These are phyloP conservation scores for Lithospermum erythrorhizon DNA, from an alignment of 257 asterid species.

Conservation along the genomic window DNA sequence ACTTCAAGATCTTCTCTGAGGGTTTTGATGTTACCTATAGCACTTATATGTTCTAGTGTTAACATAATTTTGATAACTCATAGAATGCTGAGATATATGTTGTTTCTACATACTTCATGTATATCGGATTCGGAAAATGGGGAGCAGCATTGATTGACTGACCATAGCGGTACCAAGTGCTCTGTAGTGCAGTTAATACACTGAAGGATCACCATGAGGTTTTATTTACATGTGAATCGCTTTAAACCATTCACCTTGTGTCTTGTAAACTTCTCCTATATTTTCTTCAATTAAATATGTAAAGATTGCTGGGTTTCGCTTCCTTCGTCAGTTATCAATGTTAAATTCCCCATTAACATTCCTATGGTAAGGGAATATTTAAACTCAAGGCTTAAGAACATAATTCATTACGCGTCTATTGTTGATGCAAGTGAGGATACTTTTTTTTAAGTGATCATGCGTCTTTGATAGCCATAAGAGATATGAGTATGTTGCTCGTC, in stretches of 20 bases:
- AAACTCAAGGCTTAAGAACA: too few species aligned
- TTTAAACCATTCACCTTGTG: neutral
- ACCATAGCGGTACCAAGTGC: too few species aligned
- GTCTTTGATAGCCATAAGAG: slow-evolving; percentile 64
- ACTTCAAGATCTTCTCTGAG: too few species aligned
- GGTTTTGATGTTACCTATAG: too few species aligned
- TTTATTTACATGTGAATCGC: neutral
- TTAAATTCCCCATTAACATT: slow-evolving; percentile 1
- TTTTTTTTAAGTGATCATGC: slow-evolving; percentile 69
- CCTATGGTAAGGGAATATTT: too few species aligned
- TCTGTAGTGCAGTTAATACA: neutral
- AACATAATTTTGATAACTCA: too few species aligned
- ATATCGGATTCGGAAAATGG: too few species aligned
- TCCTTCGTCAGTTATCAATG: neutral
- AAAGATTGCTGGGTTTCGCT: neutral
- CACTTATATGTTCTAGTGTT: too few species aligned
- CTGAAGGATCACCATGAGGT: neutral
- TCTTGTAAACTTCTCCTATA: neutral
- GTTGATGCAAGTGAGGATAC: slow-evolving; percentile 92
- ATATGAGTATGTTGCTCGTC: slow-evolving; percentile 60
- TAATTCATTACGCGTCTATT: too few species aligned
- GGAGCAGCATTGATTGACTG: neutral
- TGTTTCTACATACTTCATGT: too few species aligned
- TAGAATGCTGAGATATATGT: too few species aligned
- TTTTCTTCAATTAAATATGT: neutral